Conservation (phyloP, 1,284 basidiomycete genomes). For the Lentinula novae-zelandiae region DNA sequence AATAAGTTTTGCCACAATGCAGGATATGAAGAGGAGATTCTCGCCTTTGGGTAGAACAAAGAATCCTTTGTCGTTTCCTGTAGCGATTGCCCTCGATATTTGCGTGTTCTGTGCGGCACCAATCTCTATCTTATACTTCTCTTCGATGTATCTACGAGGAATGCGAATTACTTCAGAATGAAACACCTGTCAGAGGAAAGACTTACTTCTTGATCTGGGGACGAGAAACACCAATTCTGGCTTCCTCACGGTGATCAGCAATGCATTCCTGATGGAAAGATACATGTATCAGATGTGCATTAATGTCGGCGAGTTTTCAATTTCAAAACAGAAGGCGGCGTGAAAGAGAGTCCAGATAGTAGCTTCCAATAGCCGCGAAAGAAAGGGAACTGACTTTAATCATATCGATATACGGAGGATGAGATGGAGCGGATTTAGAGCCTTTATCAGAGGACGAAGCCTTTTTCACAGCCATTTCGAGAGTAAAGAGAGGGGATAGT, state of each 20-base stretch:
- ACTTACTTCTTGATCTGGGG: constrained; percentile 88
- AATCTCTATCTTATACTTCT: constrained; percentile 76
- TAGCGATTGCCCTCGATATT: constrained; percentile 67
- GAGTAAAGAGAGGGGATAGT: not conserved
- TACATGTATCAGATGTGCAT: constrained; percentile 10
- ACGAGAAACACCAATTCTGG: constrained; percentile 83
- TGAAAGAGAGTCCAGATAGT: not conserved
- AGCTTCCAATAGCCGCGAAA: not conserved
- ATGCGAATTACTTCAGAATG: not conserved
- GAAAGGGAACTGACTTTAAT: constrained; percentile 56
- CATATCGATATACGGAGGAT: constrained; percentile 76
- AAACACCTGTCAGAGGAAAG: constrained; percentile 1
- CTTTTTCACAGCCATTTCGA: constrained; percentile 38
- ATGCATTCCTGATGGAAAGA: constrained; percentile 70
- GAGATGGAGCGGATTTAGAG: constrained; percentile 41
- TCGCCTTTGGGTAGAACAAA: constrained; percentile 87
- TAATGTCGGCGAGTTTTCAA: not conserved
- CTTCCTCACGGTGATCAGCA: constrained; percentile 68
- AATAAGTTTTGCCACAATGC: not conserved
- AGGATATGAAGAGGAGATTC: constrained; percentile 11
- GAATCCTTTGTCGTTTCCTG: constrained; percentile 73
- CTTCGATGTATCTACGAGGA: constrained; percentile 66
- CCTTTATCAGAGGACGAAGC: constrained; percentile 38
- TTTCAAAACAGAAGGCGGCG: not conserved
- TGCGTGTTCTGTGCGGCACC: constrained; percentile 77